Evolutionary conservation across 2,329 filamentous ascomycete genomes (phyloP).

Genomic region (Penicillium sp.): DNA sequence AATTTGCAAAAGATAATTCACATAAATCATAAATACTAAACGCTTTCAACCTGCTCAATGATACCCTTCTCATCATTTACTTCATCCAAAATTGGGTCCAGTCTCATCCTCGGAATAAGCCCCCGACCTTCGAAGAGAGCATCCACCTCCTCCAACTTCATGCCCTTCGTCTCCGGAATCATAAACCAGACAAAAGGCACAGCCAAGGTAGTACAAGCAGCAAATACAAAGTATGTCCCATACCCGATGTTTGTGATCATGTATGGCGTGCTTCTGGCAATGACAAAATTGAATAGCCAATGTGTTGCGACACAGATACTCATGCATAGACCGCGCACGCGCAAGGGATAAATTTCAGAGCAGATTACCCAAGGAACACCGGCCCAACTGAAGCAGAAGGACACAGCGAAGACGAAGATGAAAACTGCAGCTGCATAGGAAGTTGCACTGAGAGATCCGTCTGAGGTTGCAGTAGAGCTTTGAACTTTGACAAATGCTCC

Average conservation of each 20-base stretch:
- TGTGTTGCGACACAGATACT: conserved; percentile 67
- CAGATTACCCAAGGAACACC: conserved; percentile 71
- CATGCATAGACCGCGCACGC: conserved; percentile 65
- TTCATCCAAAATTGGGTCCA: not conserved
- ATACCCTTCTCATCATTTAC: not conserved
- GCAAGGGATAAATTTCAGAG: conserved; percentile 66
- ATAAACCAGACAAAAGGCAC: conserved; percentile 26
- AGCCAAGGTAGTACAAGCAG: conserved; percentile 10
- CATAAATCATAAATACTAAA: not conserved
- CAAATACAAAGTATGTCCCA: conserved; percentile 26
- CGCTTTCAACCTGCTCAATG: not conserved
- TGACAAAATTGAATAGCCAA: conserved; percentile 72
- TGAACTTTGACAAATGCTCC: conserved; percentile 56
- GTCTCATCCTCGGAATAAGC: not conserved
- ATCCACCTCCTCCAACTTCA: conserved; percentile 32
- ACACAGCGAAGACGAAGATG: conserved; percentile 68
- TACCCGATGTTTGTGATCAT: conserved; percentile 49
- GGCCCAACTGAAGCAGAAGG: conserved; percentile 69
- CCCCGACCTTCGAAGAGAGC: conserved; percentile 19
- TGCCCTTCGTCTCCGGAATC: conserved; percentile 32
- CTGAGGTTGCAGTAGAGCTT: conserved; percentile 48
- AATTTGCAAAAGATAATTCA: not conserved
- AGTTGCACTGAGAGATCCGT: conserved; percentile 57
- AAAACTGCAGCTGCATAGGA: conserved; percentile 69
- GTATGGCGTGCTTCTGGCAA: conserved; percentile 64